phyloP scores from a whole-genome alignment of 257 asterid genomes.

The Petrea volubilis region DNA sequence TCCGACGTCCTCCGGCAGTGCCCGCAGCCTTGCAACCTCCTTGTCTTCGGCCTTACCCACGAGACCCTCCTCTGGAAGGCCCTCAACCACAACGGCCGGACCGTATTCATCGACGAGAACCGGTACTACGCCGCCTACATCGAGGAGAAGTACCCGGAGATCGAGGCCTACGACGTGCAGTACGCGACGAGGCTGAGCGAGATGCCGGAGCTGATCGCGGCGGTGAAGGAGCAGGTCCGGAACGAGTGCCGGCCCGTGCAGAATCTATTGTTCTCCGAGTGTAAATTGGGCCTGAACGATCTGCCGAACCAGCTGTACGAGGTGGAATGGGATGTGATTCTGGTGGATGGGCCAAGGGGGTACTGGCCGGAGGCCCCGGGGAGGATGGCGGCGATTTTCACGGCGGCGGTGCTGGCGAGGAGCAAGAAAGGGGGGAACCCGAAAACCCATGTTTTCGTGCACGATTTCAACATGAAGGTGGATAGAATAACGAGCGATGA shows the following conservation, averaged over 20 bases:
- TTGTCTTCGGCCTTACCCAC: conserved; percentile 57
- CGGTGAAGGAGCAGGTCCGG: conserved; percentile 46
- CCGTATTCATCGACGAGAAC: conserved; percentile 57
- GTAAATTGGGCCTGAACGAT: conserved; percentile 76
- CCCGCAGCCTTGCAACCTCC: conserved; percentile 44
- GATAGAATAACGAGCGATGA: conserved; percentile 70
- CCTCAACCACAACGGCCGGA: conserved; percentile 46
- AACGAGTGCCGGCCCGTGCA: conserved; percentile 94
- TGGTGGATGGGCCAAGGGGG: conserved; percentile 88
- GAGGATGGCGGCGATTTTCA: conserved; percentile 82
- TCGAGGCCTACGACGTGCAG: conserved; percentile 55
- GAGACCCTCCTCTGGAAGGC: conserved; percentile 53
- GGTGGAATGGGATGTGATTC: conserved; percentile 81
- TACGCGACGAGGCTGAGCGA: conserved; percentile 43
- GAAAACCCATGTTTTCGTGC: conserved; percentile 78
- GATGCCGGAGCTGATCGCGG: conserved; percentile 49
- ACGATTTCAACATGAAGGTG: conserved; percentile 65
- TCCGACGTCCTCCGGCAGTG: conserved; percentile 47
- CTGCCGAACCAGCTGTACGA: conserved; percentile 88
- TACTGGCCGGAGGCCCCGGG: conserved; percentile 94
- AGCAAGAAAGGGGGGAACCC: conserved; percentile 67
- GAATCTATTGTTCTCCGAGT: conserved; percentile 79
- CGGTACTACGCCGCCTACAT: conserved; percentile 54
- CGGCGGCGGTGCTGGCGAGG: conserved; percentile 83
- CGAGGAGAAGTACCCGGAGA: conserved; percentile 48